Percentiles rank a stretch among this genome's conserved stretches.
phyloP scores from a whole-genome alignment of 352 stramenopile species.

The Phytopythium oedochilum region DNA sequence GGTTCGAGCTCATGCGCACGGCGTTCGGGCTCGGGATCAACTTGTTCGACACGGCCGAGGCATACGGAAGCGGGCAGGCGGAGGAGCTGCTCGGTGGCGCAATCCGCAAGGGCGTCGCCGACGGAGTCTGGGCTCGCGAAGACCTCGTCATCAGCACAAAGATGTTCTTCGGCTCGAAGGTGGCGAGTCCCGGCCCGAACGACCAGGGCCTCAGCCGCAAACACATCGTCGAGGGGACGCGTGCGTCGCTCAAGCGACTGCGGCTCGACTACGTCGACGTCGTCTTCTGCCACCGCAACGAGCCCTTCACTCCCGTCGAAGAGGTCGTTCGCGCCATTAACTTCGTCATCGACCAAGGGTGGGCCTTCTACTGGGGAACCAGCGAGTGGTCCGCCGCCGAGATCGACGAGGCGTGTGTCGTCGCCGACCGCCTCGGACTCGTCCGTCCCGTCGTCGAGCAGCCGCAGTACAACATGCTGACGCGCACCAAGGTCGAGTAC shows the following conservation, averaged over 20 bases:
- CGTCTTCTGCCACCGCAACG: slow-evolving; percentile 25
- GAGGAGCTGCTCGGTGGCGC: slow-evolving; percentile 36
- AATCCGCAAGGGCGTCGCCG: slow-evolving; percentile 25
- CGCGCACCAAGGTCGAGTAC: slow-evolving; percentile 37
- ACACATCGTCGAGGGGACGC: slow-evolving; percentile 22
- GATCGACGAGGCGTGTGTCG: slow-evolving; percentile 40
- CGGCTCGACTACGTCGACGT: slow-evolving; percentile 26
- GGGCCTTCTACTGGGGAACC: slow-evolving; percentile 17
- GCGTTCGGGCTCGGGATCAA: slow-evolving; percentile 43
- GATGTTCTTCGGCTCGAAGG: slow-evolving; percentile 29
- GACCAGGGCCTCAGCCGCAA: slow-evolving; percentile 22
- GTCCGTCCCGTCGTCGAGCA: slow-evolving; percentile 33
- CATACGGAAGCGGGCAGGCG: slow-evolving; percentile 27
- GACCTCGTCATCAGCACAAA: slow-evolving; percentile 50
- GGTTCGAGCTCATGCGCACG: slow-evolving; percentile 28
- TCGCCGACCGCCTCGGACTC: slow-evolving; percentile 12
- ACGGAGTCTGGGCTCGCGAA: slow-evolving; percentile 22
- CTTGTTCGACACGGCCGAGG: slow-evolving; percentile 50
- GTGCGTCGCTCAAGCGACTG: slow-evolving; percentile 14
- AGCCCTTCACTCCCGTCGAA: slow-evolving; percentile 23
- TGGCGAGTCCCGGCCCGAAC: slow-evolving; percentile 9
- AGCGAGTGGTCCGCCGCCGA: slow-evolving; percentile 52
- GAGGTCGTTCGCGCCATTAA: slow-evolving; percentile 14
- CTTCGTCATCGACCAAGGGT: slow-evolving; percentile 22
- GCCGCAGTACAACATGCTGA: slow-evolving; percentile 50